Percentiles rank a stretch among this genome's conserved stretches.
Conservation (phyloP, 352 stramenopile species). For the Saprolegnia parasitica region DNA sequence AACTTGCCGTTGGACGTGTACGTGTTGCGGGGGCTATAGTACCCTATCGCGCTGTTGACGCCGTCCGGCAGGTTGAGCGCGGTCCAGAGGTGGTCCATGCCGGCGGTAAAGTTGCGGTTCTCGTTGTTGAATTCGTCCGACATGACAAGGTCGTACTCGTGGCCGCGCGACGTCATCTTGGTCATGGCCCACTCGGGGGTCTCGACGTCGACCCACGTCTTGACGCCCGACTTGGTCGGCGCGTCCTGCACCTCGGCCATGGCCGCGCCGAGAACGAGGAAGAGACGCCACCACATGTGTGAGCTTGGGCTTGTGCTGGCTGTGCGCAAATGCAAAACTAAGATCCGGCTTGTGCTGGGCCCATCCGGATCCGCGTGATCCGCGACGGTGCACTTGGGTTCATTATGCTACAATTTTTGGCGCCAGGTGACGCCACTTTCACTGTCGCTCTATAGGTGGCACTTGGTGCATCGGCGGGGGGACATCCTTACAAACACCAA, state of each 20-base stretch:
- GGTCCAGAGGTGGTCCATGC: conserved; percentile 75
- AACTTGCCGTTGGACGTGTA: conserved; percentile 29
- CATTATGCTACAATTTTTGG: neutral
- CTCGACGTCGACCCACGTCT: conserved; percentile 19
- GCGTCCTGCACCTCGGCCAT: neutral
- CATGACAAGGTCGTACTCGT: conserved; percentile 39
- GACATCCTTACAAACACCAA: no score
- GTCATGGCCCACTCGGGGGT: neutral
- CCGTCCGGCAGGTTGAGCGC: conserved; percentile 83
- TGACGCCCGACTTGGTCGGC: conserved; percentile 19
- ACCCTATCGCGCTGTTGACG: conserved; percentile 67
- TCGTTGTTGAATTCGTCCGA: conserved; percentile 79
- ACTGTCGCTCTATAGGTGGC: neutral
- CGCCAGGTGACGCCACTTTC: neutral
- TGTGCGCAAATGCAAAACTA: neutral
- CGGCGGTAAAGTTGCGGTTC: conserved; percentile 61
- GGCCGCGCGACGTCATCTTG: conserved; percentile 10
- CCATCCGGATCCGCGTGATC: neutral
- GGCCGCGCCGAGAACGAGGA: neutral
- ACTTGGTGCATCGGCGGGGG: neutral
- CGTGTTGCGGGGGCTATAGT: conserved; percentile 61
- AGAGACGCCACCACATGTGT: neutral
- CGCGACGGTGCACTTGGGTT: no score
- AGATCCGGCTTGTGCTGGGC: conserved; percentile 1
- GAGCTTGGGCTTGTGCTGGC: neutral